These are phyloP conservation scores for Coniosporium tulheliwenetii DNA, from an alignment of 2,329 filamentous ascomycete genomes.

Conservation along the genomic window DNA sequence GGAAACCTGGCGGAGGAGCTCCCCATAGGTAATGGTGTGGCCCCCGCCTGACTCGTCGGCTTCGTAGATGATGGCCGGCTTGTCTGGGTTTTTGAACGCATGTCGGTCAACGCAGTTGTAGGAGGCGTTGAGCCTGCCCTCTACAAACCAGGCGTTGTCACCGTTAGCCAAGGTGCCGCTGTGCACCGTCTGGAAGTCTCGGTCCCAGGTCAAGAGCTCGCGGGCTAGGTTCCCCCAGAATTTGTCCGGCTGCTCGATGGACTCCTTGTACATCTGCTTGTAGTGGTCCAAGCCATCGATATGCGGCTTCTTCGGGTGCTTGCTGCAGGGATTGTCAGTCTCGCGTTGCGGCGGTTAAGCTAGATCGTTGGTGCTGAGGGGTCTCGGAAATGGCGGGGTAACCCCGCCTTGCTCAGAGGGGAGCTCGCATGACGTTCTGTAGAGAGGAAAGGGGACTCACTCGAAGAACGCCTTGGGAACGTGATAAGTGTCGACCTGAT, in stretches of 20 bases:
- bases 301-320: slow-evolving; percentile 46
- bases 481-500: slow-evolving; percentile 58
- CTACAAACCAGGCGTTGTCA: slow-evolving; percentile 87
- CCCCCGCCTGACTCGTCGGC: slow-evolving; percentile 81
- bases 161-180: slow-evolving; percentile 61
- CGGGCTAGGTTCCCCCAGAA: slow-evolving; percentile 84
- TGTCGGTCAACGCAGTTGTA: slow-evolving; percentile 97
- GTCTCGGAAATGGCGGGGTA: too few species aligned
- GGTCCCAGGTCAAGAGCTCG: slow-evolving; percentile 78
- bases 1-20: slow-evolving; percentile 85
- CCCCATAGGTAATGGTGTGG: slow-evolving; percentile 79
- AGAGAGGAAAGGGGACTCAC: slow-evolving; percentile 9
- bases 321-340: slow-evolving; percentile 20
- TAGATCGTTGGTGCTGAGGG: too few species aligned
- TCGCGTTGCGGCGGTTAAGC: too few species aligned
- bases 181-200: slow-evolving; percentile 81
- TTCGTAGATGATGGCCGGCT: slow-evolving; percentile 96
- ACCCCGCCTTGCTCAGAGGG: slow-evolving; percentile 3
- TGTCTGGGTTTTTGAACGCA: slow-evolving; percentile 85
- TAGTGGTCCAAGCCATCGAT: slow-evolving; percentile 45
- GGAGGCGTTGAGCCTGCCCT: slow-evolving; percentile 84
- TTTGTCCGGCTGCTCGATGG: slow-evolving; percentile 72
- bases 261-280: slow-evolving; percentile 57
- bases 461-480: slow-evolving; percentile 40
- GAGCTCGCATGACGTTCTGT: not conserved